Evolutionary conservation across 495 filamentous ascomycete species (phyloP).

Genomic region (Chaetomium cochliodes): DNA sequence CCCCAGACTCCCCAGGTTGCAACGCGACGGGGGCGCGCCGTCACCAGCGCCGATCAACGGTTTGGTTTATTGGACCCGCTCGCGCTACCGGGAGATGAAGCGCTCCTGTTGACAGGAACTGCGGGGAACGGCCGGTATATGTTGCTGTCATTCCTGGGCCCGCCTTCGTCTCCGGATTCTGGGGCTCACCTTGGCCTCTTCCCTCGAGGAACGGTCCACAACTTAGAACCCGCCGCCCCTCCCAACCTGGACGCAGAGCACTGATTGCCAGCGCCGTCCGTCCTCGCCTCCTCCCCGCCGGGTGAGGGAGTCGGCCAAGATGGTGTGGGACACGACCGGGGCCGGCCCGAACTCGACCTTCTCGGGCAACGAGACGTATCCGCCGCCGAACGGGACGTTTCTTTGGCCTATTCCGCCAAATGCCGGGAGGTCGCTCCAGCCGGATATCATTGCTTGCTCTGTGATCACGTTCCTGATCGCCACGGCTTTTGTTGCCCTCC

Average conservation of each 20-base stretch:
- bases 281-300: background rate
- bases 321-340: constrained; percentile 2
- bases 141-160: background rate
- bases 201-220: background rate
- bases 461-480: constrained; percentile 32
- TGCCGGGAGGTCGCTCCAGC: constrained; percentile 27
- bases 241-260: background rate
- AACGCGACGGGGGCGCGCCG: background rate
- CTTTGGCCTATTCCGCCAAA: constrained; percentile 21
- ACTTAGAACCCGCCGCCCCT: background rate
- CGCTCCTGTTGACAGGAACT: background rate
- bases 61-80: background rate
- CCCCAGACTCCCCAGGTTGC: constrained; percentile 7
- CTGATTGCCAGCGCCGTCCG: background rate
- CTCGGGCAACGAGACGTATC: constrained; percentile 12
- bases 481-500: constrained; percentile 29
- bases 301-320: constrained; percentile 8
- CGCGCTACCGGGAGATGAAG: constrained; percentile 4
- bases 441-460: constrained; percentile 33
- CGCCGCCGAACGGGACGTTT: constrained; percentile 16
- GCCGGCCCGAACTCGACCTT: constrained; percentile 19
- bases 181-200: background rate
- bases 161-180: background rate
- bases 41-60: background rate
- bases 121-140: constrained; percentile 17